These are phyloP conservation scores for Hibiscus trionum DNA, from an alignment of 345 rosid species.

Conservation along the genomic window DNA sequence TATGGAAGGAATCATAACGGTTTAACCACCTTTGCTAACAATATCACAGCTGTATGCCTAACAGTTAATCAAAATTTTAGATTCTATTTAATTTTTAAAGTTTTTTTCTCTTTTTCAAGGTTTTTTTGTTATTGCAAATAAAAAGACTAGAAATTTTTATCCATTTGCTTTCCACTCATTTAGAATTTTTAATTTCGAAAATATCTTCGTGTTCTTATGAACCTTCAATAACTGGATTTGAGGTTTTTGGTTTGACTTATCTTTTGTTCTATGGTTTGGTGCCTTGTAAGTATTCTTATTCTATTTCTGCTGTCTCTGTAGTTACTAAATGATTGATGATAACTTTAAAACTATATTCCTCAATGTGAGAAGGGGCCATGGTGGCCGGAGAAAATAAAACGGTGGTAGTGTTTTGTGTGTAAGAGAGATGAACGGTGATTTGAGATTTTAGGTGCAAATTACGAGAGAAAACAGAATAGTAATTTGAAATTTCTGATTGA, in stretches of 20 bases:
- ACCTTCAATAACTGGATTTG: slow-evolving; percentile 19
- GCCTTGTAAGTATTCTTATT: slow-evolving; percentile 63
- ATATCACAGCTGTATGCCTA: too few relatives aligned
- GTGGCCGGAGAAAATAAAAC: too few relatives aligned
- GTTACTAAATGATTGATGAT: background rate
- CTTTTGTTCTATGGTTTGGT: slow-evolving; percentile 58
- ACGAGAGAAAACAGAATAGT: too few relatives aligned
- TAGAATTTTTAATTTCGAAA: too few relatives aligned
- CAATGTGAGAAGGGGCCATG: too few relatives aligned
- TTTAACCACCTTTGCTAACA: too few relatives aligned
- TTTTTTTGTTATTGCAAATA: slow-evolving; percentile 30
- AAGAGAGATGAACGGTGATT: too few relatives aligned
- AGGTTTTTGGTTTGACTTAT: slow-evolving; percentile 26
- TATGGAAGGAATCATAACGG: too few relatives aligned
- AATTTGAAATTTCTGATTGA: too few relatives aligned
- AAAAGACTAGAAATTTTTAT: slow-evolving; percentile 38
- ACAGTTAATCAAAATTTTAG: background rate
- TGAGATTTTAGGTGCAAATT: too few relatives aligned
- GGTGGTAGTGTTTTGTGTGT: too few relatives aligned
- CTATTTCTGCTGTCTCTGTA: background rate
- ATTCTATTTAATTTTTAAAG: background rate
- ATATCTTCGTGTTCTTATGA: slow-evolving; percentile 10
- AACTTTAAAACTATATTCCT: background rate
- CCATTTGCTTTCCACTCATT: too few relatives aligned
- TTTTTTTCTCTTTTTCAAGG: background rate